phyloP scores from a whole-genome alignment of 805 yeast species.

The Saccharomycopsis sp. region DNA sequence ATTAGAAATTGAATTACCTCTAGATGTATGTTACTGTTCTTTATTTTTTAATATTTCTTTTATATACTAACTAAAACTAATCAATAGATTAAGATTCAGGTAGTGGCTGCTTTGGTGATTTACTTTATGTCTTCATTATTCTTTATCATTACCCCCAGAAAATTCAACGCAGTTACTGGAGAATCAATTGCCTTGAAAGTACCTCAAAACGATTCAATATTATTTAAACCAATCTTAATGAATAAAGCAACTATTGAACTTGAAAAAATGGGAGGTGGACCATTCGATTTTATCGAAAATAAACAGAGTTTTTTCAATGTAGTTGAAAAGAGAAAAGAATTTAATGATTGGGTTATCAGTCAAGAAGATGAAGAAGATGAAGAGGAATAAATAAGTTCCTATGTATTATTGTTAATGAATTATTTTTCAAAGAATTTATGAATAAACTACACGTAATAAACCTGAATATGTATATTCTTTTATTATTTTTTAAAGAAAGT shows the following conservation, averaged over 20 bases:
- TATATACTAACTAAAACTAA: no score
- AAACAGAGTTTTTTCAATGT: conserved; percentile 45
- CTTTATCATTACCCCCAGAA: conserved; percentile 23
- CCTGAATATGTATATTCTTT: no score
- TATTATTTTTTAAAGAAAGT: no score
- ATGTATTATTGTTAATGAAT: no score
- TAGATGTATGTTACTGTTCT: conserved; percentile 24
- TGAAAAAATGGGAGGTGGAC: conserved; percentile 37
- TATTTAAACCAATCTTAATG: conserved; percentile 38
- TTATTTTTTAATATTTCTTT: not conserved
- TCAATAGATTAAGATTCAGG: conserved; percentile 40
- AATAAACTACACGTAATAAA: no score
- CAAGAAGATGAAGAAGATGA: no score
- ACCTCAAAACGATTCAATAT: conserved; percentile 6
- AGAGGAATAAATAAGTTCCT: no score
- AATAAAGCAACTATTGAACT: conserved; percentile 37
- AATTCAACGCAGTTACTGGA: conserved; percentile 22
- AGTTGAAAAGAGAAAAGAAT: conserved; percentile 31
- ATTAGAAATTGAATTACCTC: conserved; percentile 25
- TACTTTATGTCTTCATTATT: conserved; percentile 30
- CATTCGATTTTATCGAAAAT: conserved; percentile 38
- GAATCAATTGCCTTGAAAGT: conserved; percentile 15
- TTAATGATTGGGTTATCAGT: conserved; percentile 12
- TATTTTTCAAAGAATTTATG: no score
- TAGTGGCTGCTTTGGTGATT: conserved; percentile 35